These are phyloP conservation scores for Neofusicoccum cordaticola DNA, from an alignment of 2,329 filamentous ascomycete species.

Conservation along the genomic window DNA sequence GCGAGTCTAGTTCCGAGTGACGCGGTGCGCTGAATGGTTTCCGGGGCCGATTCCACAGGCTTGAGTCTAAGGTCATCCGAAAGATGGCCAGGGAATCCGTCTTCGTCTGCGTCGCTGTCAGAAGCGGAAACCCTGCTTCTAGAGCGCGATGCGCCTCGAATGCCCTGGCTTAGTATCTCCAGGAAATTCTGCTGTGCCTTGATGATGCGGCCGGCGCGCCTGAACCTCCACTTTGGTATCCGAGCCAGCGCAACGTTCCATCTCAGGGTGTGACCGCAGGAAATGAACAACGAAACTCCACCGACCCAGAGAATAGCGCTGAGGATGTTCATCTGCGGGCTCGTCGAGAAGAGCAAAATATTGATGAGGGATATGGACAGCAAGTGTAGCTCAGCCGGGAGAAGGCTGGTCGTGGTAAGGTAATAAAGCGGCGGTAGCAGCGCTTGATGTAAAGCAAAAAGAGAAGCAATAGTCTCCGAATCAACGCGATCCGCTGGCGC, in stretches of 20 bases:
- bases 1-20: not conserved
- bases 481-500: slow-evolving; percentile 40
- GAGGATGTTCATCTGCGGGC: slow-evolving; percentile 50
- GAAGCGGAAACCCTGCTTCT: slow-evolving; percentile 15
- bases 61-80: slow-evolving; percentile 7
- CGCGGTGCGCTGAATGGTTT: not conserved
- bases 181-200: slow-evolving; percentile 44
- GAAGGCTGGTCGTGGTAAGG: slow-evolving; percentile 82
- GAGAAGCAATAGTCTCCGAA: slow-evolving; percentile 58
- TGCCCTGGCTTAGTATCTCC: slow-evolving; percentile 37
- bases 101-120: slow-evolving; percentile 50
- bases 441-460: slow-evolving; percentile 82
- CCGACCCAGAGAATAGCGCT: slow-evolving; percentile 51
- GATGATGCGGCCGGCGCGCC: slow-evolving; percentile 51
- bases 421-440: slow-evolving; percentile 71
- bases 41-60: slow-evolving; percentile 12
- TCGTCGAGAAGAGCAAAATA: slow-evolving; percentile 70
- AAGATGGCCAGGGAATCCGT: slow-evolving; percentile 23
- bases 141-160: slow-evolving; percentile 22
- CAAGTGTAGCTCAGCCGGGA: slow-evolving; percentile 83
- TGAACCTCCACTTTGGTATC: slow-evolving; percentile 88
- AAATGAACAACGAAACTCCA: slow-evolving; percentile 71
- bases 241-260: slow-evolving; percentile 85
- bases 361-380: slow-evolving; percentile 81
- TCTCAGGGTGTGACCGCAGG: slow-evolving; percentile 69